Evolutionary conservation across 1,284 basidiomycete species (phyloP).

Genomic region (Tilletia horrida): DNA sequence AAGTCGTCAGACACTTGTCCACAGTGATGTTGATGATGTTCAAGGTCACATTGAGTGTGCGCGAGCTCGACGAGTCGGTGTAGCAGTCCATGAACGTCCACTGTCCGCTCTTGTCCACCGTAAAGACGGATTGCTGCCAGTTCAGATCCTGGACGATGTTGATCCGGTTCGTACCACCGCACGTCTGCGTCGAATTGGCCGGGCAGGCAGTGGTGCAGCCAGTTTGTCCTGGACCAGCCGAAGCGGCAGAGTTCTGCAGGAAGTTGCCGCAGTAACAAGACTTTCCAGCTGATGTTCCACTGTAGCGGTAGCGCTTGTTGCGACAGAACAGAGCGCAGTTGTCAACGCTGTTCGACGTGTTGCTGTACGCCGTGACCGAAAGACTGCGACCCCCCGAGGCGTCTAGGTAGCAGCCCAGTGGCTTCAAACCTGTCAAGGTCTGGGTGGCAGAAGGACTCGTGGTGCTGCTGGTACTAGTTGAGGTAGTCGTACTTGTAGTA

Average conservation of each 20-base stretch:
- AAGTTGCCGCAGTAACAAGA: conserved; percentile 46
- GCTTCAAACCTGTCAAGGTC: neutral
- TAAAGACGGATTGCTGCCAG: conserved; percentile 27
- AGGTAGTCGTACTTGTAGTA: too few species aligned
- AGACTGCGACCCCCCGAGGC: neutral
- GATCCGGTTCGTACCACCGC: conserved; percentile 24
- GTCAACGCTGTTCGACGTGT: conserved; percentile 25
- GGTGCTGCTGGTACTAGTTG: too few species aligned
- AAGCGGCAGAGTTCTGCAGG: conserved; percentile 13
- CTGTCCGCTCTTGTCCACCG: conserved; percentile 8
- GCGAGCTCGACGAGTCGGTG: conserved; percentile 9
- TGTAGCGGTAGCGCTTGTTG: conserved; percentile 37
- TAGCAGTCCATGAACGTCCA: conserved; percentile 26
- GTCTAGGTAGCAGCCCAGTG: conserved; percentile 21
- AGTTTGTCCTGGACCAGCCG: neutral
- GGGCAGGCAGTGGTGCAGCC: conserved; percentile 25
- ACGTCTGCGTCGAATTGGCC: conserved; percentile 20
- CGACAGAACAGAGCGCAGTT: conserved; percentile 39
- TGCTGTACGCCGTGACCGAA: conserved; percentile 7
- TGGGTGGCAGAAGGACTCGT: neutral
- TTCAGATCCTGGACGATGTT: conserved; percentile 21
- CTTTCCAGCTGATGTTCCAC: conserved; percentile 41
- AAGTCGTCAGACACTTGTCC: conserved; percentile 38
- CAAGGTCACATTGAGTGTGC: conserved; percentile 21
- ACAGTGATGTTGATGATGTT: conserved; percentile 23